Evolutionary conservation across 2,329 filamentous ascomycete species (phyloP).

Genomic region (Fusarium pseudoanthophilum): DNA sequence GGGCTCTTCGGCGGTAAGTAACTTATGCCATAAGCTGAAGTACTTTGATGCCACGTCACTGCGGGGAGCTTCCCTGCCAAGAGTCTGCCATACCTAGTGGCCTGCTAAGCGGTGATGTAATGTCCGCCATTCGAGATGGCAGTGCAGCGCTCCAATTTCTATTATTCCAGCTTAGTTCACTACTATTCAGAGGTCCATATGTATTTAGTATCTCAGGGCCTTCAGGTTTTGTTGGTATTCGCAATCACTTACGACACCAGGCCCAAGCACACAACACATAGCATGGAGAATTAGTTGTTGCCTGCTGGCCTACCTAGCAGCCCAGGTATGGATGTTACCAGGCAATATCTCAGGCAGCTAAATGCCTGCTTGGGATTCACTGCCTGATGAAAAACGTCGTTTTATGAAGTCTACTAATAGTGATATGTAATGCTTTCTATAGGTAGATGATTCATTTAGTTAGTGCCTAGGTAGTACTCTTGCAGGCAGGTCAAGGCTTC

Average conservation of each 20-base stretch:
- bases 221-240: background rate
- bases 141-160: slow-evolving; percentile 18
- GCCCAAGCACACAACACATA: background rate
- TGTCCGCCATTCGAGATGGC: slow-evolving; percentile 28
- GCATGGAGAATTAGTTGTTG: background rate
- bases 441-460: background rate
- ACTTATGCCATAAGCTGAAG: background rate
- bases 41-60: slow-evolving; percentile 26
- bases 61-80: slow-evolving; percentile 34
- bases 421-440: background rate
- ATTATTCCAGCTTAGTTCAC: background rate
- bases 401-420: background rate
- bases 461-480: background rate
- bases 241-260: slow-evolving; percentile 13
- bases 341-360: background rate
- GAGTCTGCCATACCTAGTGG: background rate
- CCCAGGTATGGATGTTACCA: background rate
- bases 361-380: background rate
- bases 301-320: background rate
- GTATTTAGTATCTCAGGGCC: background rate
- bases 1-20: fast-evolving
- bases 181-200: background rate
- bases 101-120: slow-evolving; percentile 33
- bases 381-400: background rate
- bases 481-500: background rate